Conservation (phyloP, 306 rosid genomes). For the Cucumis sativus region DNA sequence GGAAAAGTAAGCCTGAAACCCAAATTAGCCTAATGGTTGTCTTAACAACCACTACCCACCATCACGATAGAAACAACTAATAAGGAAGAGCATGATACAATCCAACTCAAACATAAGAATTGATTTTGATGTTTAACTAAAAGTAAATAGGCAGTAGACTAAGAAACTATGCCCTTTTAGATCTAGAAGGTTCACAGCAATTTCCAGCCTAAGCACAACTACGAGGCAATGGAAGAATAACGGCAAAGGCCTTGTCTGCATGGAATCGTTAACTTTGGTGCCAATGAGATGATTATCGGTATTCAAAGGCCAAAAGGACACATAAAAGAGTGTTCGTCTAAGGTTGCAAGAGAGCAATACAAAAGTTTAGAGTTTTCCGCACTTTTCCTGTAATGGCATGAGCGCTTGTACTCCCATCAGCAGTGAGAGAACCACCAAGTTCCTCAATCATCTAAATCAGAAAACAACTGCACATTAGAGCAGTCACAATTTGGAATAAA, state of each 20-base stretch:
- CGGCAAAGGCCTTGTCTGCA: background rate
- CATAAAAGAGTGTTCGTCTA: background rate
- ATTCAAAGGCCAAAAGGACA: background rate
- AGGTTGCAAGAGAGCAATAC: constrained; percentile 46
- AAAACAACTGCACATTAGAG: too few relatives aligned
- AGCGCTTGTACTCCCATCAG: too few relatives aligned
- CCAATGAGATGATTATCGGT: background rate
- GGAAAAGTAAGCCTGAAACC: too few relatives aligned
- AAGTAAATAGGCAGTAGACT: background rate
- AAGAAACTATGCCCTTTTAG: background rate
- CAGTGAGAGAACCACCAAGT: too few relatives aligned
- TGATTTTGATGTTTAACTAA: background rate
- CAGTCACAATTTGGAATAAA: too few relatives aligned
- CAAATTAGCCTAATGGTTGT: too few relatives aligned
- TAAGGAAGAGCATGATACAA: background rate
- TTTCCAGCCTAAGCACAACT: background rate
- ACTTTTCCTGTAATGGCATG: constrained; percentile 83
- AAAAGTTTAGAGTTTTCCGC: constrained; percentile 79
- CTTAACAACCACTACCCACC: background rate
- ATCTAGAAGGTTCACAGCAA: background rate
- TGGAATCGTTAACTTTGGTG: background rate
- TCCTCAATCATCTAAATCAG: too few relatives aligned
- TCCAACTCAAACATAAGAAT: background rate
- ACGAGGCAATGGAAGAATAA: background rate
- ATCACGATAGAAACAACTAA: background rate